Conservation (phyloP, 2,329 filamentous ascomycete species). For the Drechslerella dactyloides region DNA sequence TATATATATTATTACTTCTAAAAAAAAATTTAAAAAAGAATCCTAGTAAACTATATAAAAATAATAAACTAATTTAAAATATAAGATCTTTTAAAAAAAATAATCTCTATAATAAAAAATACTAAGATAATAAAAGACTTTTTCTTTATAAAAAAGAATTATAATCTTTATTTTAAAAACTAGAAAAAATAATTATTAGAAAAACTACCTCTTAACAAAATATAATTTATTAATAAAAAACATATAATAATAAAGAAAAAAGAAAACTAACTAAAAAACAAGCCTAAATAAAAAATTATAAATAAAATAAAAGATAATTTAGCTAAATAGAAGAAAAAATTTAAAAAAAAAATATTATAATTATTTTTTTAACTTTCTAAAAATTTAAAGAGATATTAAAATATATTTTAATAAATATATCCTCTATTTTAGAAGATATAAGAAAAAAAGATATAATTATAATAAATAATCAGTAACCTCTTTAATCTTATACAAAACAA, state of each 20-base stretch:
- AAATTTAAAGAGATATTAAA: constrained; percentile 1
- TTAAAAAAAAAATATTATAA: not conserved
- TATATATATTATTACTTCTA: not conserved
- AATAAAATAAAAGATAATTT: constrained; percentile 16
- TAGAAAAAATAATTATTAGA: too few species aligned
- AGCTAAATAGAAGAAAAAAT: constrained; percentile 1
- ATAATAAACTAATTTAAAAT: constrained; percentile 14
- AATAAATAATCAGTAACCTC: not conserved
- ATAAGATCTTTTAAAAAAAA: constrained; percentile 19
- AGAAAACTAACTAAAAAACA: too few species aligned
- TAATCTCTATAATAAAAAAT: constrained; percentile 8
- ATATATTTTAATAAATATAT: not conserved
- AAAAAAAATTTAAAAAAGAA: constrained; percentile 7
- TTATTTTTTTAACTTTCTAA: not conserved
- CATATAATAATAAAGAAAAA: too few species aligned
- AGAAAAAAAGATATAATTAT: constrained; percentile 1
- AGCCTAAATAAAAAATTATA: constrained; percentile 1
- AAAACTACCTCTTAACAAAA: not conserved
- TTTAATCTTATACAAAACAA: not conserved
- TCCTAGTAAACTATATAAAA: constrained; percentile 4
- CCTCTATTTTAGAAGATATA: constrained; percentile 5
- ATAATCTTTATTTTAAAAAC: constrained; percentile 2
- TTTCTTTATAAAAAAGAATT: not conserved
- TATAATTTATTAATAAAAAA: too few species aligned
- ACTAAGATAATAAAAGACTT: not conserved